These are phyloP conservation scores for Ogataea haglerorum DNA, from an alignment of 805 yeast species.

Conservation along the genomic window DNA sequence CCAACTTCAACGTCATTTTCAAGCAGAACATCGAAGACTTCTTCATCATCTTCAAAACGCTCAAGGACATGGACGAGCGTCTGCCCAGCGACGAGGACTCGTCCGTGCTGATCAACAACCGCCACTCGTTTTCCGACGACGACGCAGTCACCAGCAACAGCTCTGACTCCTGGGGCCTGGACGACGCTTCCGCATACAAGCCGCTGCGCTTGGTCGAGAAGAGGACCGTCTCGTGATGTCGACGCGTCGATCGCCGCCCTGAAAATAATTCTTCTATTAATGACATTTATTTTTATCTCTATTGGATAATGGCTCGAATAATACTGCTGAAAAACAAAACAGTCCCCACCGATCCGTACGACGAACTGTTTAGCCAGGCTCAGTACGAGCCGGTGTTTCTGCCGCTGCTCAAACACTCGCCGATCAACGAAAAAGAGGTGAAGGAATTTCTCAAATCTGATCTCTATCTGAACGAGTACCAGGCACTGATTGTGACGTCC, in stretches of 20 bases:
- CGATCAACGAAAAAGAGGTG: conserved; percentile 46
- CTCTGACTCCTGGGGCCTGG: conserved; percentile 18
- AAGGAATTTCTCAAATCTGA: conserved; percentile 41
- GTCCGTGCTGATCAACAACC: conserved; percentile 6
- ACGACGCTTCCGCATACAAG: conserved; percentile 11
- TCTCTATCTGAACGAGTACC: conserved; percentile 38
- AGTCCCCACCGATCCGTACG: conserved; percentile 65
- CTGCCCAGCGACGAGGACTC: conserved; percentile 6
- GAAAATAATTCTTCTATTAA: neutral
- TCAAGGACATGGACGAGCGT: conserved; percentile 20
- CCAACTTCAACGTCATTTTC: conserved; percentile 22
- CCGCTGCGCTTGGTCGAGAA: conserved; percentile 21
- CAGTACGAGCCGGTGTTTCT: conserved; percentile 52
- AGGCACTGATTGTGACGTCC: conserved; percentile 73
- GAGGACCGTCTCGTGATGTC: conserved; percentile 2
- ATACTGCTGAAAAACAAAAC: conserved; percentile 71
- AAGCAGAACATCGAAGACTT: conserved; percentile 30
- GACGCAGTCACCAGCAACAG: conserved; percentile 1
- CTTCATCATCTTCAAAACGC: conserved; percentile 24
- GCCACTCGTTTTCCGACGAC: conserved; percentile 13
- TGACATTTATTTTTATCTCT: conserved; percentile 2
- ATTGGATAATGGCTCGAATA: conserved; percentile 28
- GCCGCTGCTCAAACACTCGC: conserved; percentile 70
- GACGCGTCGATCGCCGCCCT: conserved; percentile 9
- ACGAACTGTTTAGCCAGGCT: conserved; percentile 36